Percentiles rank a stretch among this genome's conserved stretches.
phyloP scores from a whole-genome alignment of 23 red algal genomes.

The Gracilaria vermiculophylla region DNA sequence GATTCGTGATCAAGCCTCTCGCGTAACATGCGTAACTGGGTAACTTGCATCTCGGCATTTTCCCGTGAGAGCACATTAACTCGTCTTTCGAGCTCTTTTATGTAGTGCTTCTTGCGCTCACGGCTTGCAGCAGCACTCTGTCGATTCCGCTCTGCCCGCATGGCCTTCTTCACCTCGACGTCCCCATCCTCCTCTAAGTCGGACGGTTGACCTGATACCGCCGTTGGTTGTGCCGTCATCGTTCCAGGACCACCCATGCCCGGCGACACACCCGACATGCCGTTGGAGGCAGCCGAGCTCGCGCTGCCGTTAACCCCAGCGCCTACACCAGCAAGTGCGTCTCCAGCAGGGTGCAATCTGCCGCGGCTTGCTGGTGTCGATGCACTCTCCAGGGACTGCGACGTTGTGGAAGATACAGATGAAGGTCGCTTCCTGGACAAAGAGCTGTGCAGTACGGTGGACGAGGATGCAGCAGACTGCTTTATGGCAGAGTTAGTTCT shows the following conservation, averaged over 20 bases:
- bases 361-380: not conserved
- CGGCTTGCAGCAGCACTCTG: slow-evolving; percentile 91
- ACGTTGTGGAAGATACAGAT: slow-evolving; percentile 10
- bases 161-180: slow-evolving; percentile 62
- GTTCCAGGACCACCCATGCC: not conserved
- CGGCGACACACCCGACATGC: not conserved
- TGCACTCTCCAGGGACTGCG: not conserved
- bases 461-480: not conserved
- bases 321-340: not conserved
- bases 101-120: slow-evolving; percentile 82
- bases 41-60: slow-evolving; percentile 86
- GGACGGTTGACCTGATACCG: not conserved
- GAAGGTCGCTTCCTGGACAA: not conserved
- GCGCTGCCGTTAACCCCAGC: not conserved
- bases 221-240: not conserved
- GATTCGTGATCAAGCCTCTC: slow-evolving; percentile 62
- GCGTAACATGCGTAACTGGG: slow-evolving; percentile 50
- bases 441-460: not conserved
- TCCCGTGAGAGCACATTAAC: slow-evolving; percentile 68
- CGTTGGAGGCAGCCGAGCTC: not conserved
- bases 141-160: slow-evolving; percentile 92
- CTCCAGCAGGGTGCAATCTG: slow-evolving; percentile 17
- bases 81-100: slow-evolving; percentile 91
- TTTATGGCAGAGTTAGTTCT: slow-evolving; percentile 7
- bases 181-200: slow-evolving; percentile 35